Percentiles rank a stretch among this genome's conserved stretches.
phyloP scores from a whole-genome alignment of 352 stramenopile species.

The Pythium phragmitis region DNA sequence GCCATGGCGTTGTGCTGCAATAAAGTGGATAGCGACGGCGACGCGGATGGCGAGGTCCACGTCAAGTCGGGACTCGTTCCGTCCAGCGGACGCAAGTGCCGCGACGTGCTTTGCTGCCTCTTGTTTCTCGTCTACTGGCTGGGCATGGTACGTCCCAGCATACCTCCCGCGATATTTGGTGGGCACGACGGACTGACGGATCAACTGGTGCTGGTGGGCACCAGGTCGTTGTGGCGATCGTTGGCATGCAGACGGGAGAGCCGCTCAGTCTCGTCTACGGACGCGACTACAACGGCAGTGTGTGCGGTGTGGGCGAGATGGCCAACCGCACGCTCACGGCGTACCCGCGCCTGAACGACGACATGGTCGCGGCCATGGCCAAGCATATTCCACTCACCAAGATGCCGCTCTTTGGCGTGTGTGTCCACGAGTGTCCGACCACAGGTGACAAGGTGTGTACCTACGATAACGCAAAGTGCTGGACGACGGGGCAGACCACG shows the following conservation, averaged over 20 bases:
- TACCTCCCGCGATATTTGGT: background rate
- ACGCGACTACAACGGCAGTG: constrained; percentile 76
- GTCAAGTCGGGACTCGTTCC: constrained; percentile 34
- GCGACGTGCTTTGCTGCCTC: constrained; percentile 76
- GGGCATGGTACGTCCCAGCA: constrained; percentile 50
- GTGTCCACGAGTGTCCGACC: constrained; percentile 56
- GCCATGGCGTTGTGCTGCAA: constrained; percentile 25
- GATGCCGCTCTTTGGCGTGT: constrained; percentile 81
- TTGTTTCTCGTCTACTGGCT: constrained; percentile 88
- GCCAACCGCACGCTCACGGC: constrained; percentile 47
- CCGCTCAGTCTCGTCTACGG: constrained; percentile 78
- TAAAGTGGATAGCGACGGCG: constrained; percentile 18
- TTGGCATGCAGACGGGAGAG: constrained; percentile 65
- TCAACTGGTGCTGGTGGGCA: too few relatives aligned
- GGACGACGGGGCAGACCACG: constrained; percentile 51
- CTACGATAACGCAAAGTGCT: constrained; percentile 70
- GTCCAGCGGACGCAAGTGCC: constrained; percentile 41
- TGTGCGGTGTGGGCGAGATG: constrained; percentile 64
- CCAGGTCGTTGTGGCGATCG: constrained; percentile 55
- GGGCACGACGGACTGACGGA: too few relatives aligned
- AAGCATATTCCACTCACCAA: constrained; percentile 40
- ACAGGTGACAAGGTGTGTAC: constrained; percentile 60
- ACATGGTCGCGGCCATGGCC: constrained; percentile 54
- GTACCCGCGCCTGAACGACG: constrained; percentile 80
- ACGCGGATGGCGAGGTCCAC: constrained; percentile 9